These are phyloP conservation scores for Pseudozyma tsukubaensis DNA, from an alignment of 1,284 basidiomycete genomes.

Conservation along the genomic window DNA sequence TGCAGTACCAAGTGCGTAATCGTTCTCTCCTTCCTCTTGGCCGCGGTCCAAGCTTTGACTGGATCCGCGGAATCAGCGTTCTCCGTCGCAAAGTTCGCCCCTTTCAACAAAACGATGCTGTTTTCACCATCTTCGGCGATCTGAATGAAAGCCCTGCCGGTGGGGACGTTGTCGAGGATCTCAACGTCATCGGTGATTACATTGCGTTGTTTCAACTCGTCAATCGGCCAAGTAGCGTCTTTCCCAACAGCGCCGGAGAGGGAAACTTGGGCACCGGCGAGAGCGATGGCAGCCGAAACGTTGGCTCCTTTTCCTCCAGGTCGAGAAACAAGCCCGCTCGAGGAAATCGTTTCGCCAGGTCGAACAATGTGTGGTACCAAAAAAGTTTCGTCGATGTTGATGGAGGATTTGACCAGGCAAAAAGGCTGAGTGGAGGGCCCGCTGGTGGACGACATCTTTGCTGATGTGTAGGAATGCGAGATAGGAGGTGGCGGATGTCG, in stretches of 20 bases:
- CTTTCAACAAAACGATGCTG: conserved; percentile 65
- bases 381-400: conserved; percentile 68
- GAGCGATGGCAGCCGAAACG: conserved; percentile 60
- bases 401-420: conserved; percentile 63
- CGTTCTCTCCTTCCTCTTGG: conserved; percentile 3
- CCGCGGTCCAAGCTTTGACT: conserved; percentile 14
- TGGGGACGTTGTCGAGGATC: conserved; percentile 48
- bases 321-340: conserved; percentile 49
- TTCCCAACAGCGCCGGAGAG: conserved; percentile 60
- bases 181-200: conserved; percentile 52
- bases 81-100: conserved; percentile 59
- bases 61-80: conserved; percentile 34
- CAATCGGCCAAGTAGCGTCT: conserved; percentile 64
- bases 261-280: conserved; percentile 53
- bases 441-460: conserved; percentile 14
- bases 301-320: conserved; percentile 68
- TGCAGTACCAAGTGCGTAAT: conserved; percentile 72
- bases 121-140: conserved; percentile 66
- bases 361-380: conserved; percentile 61
- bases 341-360: conserved; percentile 65
- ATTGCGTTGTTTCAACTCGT: conserved; percentile 53
- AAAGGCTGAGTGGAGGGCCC: conserved; percentile 26
- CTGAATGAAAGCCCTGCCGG: conserved; percentile 67
- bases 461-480: background rate
- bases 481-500: too few species aligned